Conservation (phyloP, 768 basidiomycete species). For the Steccherinum ochraceum region DNA sequence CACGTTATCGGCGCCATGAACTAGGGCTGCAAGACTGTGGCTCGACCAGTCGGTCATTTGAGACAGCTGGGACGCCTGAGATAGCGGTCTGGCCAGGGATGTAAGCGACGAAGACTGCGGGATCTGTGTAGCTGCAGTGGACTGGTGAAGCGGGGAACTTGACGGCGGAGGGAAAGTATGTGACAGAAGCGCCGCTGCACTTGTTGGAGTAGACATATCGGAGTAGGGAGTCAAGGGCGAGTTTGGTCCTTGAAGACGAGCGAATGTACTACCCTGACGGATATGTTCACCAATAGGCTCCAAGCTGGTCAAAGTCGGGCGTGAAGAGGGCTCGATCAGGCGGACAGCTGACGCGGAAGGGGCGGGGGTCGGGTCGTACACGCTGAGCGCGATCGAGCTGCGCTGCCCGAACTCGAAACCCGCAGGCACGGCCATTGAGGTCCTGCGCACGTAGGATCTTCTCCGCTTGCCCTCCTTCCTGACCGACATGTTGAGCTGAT, state of each 20-base stretch:
- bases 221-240: constrained; percentile 1
- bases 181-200: constrained; percentile 4
- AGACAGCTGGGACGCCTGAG: constrained; percentile 10
- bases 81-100: background rate
- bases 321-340: background rate
- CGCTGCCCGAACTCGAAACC: constrained; percentile 5
- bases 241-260: background rate
- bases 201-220: constrained; percentile 6
- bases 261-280: background rate
- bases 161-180: background rate
- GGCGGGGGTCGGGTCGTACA: background rate
- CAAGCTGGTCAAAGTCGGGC: background rate
- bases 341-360: constrained; percentile 1
- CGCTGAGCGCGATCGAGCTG: background rate
- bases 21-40: constrained; percentile 21
- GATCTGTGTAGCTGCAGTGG: constrained; percentile 1
- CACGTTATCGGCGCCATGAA: constrained; percentile 22
- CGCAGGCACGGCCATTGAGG: constrained; percentile 11
- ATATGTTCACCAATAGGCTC: background rate
- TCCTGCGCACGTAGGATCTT: constrained; percentile 38
- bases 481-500: constrained; percentile 41
- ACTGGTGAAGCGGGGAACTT: background rate
- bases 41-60: constrained; percentile 17
- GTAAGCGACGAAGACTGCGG: background rate
- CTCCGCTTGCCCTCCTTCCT: constrained; percentile 58